A percentile compares a stretch with the other conserved stretches of the same genome.
Evolutionary conservation across 352 stramenopile genomes (phyloP).

Genomic region (Pythium phragmiticola): DNA sequence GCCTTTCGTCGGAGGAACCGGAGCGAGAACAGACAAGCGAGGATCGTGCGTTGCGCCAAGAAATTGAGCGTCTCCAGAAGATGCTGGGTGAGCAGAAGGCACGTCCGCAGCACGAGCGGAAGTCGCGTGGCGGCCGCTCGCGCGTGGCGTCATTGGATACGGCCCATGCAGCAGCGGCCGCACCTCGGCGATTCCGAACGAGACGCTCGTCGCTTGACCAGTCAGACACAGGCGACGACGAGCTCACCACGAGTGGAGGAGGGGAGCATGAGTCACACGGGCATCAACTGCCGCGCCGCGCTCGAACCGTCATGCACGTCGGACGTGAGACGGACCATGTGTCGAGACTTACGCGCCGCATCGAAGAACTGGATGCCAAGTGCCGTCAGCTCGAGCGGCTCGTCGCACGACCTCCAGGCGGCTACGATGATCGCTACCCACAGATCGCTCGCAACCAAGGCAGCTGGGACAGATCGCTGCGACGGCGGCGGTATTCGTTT

Average conservation of each 20-base stretch:
- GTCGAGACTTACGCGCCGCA: constrained; percentile 56
- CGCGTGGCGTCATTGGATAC: constrained; percentile 25
- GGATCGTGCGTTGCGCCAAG: constrained; percentile 53
- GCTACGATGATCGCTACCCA: constrained; percentile 21
- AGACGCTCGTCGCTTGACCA: constrained; percentile 28
- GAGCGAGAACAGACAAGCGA: constrained; percentile 33
- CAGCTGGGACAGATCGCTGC: background rate
- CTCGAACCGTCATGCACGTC: constrained; percentile 47
- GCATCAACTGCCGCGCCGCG: constrained; percentile 54
- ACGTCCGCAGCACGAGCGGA: constrained; percentile 21
- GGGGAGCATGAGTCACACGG: constrained; percentile 39
- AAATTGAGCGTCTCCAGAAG: constrained; percentile 76
- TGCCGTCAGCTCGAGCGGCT: constrained; percentile 79
- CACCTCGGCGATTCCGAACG: constrained; percentile 19
- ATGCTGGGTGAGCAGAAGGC: constrained; percentile 60
- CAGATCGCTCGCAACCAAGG: constrained; percentile 1
- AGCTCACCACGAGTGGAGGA: constrained; percentile 31
- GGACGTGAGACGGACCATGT: constrained; percentile 56
- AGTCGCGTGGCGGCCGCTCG: constrained; percentile 10
- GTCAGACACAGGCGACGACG: constrained; percentile 29
- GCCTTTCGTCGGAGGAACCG: constrained; percentile 19
- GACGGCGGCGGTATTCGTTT: constrained; percentile 26
- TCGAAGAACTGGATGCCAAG: constrained; percentile 80
- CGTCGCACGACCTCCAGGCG: constrained; percentile 35
- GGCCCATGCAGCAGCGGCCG: constrained; percentile 6